Evolutionary conservation across 768 basidiomycete species (phyloP), one percentile per base, ranked within the genome.

Genomic region (Termitomyces sp.): DNA sequence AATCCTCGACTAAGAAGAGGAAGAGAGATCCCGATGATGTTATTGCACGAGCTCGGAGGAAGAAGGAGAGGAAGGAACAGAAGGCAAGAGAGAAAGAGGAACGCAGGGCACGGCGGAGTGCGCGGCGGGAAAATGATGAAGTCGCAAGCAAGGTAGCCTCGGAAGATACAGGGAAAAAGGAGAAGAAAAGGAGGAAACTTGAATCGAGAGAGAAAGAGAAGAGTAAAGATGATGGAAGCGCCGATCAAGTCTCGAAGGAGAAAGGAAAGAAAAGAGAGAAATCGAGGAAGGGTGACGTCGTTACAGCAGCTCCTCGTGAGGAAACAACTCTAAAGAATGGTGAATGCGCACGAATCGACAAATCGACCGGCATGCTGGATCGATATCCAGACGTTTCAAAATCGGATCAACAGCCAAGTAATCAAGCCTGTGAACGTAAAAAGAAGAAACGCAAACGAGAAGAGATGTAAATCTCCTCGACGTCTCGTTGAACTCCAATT

Each of bases 61-160:
- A 63, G 44, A 61, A 55, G 20, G 57, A 59, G 38, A 63, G 50
- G 62, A 63, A 67, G 38, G 65, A 60, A 45, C 59, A 61, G 56
- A 71, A 65, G 59, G 65, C 36, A 39, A 57, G 66, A 59, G 68
- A 59, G 59, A 62, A 65, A 60, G 63, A 68, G 61, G 65, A 64
- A 60, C 66, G 63, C 62, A 58, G 49, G 60, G 61, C 61, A 57
- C 60, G 61, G 57, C 57, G 60, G 56, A 55, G 46, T 58, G 66
- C 58, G 40, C 44, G n/a, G 7, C 58, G 28, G 28, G 32, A 7
- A 15, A 50, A 39, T 18, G 13, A 42, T 13, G 28, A 52, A 32
- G 4, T 7, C 20, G 32, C 49, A 42, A 16, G n/a, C 24, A 15
- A 39, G 8, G 24, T 3, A n/a, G 35, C 22, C 7, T 32, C 15